Conservation (phyloP, 2,329 filamentous ascomycete genomes). For the Lizonia empirigonia region DNA sequence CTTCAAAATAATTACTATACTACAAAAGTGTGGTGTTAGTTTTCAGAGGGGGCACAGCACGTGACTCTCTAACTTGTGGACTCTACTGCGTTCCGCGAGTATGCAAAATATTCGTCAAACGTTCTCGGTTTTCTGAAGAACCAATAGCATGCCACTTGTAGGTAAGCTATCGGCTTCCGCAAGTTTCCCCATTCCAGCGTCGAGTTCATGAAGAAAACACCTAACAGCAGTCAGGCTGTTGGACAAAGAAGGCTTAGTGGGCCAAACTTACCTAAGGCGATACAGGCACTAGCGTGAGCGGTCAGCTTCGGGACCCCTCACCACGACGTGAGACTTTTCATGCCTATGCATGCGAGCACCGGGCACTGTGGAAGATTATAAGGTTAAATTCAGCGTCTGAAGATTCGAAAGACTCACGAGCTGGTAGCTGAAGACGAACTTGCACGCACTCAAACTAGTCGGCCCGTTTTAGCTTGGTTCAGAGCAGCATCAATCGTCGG, state of each 20-base stretch:
- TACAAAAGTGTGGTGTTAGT: too few relatives aligned
- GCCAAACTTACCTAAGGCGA: constrained; percentile 12
- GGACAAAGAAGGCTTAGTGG: constrained; percentile 3
- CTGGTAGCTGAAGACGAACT: neutral
- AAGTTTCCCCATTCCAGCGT: neutral
- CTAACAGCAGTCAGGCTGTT: neutral
- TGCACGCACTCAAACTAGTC: neutral
- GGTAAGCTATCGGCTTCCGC: neutral
- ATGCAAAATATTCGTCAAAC: too few relatives aligned
- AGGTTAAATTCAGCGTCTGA: neutral
- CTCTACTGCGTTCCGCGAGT: too few relatives aligned
- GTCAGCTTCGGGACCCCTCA: constrained; percentile 7
- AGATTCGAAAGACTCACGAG: neutral
- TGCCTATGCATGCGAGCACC: too few relatives aligned
- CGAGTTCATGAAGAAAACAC: neutral
- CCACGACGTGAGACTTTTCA: neutral
- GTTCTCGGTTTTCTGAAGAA: too few relatives aligned
- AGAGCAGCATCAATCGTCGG: neutral
- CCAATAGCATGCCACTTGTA: neutral
- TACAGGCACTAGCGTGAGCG: constrained; percentile 1
- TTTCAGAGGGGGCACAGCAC: too few relatives aligned
- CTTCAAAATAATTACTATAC: too few relatives aligned
- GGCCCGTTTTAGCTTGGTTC: neutral
- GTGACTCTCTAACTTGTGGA: too few relatives aligned
- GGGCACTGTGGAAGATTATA: too few relatives aligned